phyloP scores from a whole-genome alignment of 2,329 filamentous ascomycete genomes.

The Samsoniella hepiali region DNA sequence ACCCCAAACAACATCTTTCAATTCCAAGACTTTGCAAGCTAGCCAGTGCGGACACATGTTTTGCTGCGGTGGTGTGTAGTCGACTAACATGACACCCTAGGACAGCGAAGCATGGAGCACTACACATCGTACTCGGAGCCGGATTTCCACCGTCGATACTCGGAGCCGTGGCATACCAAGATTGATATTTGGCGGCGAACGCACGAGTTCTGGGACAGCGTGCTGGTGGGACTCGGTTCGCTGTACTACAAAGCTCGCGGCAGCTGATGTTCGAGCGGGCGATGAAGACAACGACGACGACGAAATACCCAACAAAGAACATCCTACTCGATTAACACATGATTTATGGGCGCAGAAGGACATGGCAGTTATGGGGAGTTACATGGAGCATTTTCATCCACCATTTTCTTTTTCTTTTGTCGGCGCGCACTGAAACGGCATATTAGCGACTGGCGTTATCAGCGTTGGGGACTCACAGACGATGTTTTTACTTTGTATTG shows the following conservation, averaged over 20 bases:
- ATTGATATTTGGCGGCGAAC: constrained; percentile 32
- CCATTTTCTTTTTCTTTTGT: background rate
- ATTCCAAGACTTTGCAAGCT: background rate
- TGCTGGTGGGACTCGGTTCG: constrained; percentile 38
- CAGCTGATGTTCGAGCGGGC: background rate
- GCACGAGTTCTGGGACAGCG: constrained; percentile 38
- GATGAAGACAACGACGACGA: too few species aligned
- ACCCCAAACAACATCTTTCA: background rate
- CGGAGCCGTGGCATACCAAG: constrained; percentile 13
- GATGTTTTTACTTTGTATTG: background rate
- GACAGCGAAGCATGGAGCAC: background rate
- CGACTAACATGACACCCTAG: background rate
- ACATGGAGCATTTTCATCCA: background rate
- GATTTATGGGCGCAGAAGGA: background rate
- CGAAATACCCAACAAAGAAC: background rate
- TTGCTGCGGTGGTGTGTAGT: background rate
- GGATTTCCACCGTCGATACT: background rate
- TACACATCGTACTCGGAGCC: constrained; percentile 9
- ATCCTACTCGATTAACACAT: background rate
- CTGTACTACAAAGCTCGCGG: constrained; percentile 34
- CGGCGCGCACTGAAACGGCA: background rate
- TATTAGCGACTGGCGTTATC: background rate
- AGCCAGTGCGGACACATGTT: background rate
- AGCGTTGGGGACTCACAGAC: background rate
- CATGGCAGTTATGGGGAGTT: background rate